A percentile compares a stretch with the other conserved stretches of the same genome.
phyloP scores from a whole-genome alignment of 257 asterid genomes.

The Anisodus tanguticus region DNA sequence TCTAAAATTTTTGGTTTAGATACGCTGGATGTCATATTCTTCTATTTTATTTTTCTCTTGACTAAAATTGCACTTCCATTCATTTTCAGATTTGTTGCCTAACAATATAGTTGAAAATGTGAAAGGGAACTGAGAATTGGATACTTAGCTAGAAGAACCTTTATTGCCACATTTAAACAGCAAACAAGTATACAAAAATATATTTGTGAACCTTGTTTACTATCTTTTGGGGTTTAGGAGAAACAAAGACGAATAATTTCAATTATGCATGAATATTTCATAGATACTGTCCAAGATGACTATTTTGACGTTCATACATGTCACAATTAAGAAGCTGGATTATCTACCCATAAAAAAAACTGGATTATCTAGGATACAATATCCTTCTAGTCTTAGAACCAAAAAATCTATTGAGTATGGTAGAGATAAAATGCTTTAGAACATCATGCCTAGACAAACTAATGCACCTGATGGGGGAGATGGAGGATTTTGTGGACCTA shows the following conservation, averaged over 20 bases:
- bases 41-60: not conserved
- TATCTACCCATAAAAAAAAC: too few species aligned
- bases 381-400: not conserved
- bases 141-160: not conserved
- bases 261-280: not conserved
- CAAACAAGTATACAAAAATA: not conserved
- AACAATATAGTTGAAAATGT: constrained; percentile 1
- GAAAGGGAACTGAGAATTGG: not conserved
- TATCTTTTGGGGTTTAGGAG: not conserved
- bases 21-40: not conserved
- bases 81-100: not conserved
- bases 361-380: not conserved
- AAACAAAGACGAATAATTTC: not conserved
- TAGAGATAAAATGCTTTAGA: not conserved
- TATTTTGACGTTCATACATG: not conserved
- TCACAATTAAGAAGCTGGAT: not conserved
- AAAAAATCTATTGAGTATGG: not conserved
- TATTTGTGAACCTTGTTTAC: not conserved
- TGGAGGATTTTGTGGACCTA: too few species aligned
- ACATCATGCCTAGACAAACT: not conserved
- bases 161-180: not conserved
- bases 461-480: not conserved
- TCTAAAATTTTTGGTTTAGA: not conserved
- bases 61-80: not conserved
- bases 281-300: not conserved